Evolutionary conservation across 2,329 filamentous ascomycete species (phyloP), one percentile per base, ranked within the genome.

Genomic region (Domatiomyces globalis): DNA sequence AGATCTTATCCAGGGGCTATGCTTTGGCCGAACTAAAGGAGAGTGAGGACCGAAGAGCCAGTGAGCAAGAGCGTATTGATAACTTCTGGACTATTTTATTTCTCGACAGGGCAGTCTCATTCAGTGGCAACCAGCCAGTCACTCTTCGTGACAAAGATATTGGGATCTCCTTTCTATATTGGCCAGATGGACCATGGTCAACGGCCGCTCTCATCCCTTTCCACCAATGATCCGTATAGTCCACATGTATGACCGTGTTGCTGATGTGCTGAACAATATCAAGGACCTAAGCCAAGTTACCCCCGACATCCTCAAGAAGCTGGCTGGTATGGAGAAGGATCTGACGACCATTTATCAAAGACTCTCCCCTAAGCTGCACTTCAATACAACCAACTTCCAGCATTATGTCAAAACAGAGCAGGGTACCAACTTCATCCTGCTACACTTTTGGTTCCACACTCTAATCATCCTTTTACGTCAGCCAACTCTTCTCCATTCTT

Each of bases 41-140:
- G 20, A 49, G 56, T 27, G 56, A 57, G 5, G 57, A 61, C 43
- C 42, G 58, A 50, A 56, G 83, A 78, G 60, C 69, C 5, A 77
- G 85, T 2, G 87, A 94, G 60, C 80, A 87, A 56, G 87, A 94
- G 63, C 79, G 86, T 15, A 81, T 87, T 44, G 86, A 94, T 61
- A 90, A 87, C 0, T 88, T 94, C 58, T 95, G 87, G 87, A 83
- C 86, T 3, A 84, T 94, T 9, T 94, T 94, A 65, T 83, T 94
- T 57, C 76, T 94, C 1, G 87, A 95, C 61, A 77, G 87, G 18
- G 83, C 90, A 55, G 90, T 94, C 22, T 94, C 87, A 0, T 90
- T 85, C 0, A 87, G 87, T 0, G 92, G 87, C 0, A 88, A 88
- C 8, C 76, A 87, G 15, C 84, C 87, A 0, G 87, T 90, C 9